Evolutionary conservation across 1,139 yeast species (phyloP).

Genomic region (Pichia sp.): DNA sequence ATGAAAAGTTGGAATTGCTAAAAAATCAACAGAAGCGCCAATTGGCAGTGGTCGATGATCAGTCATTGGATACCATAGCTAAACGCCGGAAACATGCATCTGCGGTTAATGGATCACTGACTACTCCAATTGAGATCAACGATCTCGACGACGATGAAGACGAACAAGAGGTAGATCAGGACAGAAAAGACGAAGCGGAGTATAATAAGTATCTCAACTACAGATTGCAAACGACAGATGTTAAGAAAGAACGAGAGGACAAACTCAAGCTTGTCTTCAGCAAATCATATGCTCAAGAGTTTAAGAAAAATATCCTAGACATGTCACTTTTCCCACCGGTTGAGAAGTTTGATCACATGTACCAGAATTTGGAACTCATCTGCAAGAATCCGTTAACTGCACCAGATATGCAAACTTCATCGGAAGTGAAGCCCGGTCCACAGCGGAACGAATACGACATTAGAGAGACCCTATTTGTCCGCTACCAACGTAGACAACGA

Average conservation of each 20-base stretch:
- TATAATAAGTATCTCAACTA: neutral
- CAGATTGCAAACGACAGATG: neutral
- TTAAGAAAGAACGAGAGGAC: neutral
- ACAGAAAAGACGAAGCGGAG: neutral
- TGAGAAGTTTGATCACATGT: conserved; percentile 22
- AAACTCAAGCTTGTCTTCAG: conserved; percentile 14
- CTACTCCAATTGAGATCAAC: conserved; percentile 13
- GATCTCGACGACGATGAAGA: conserved; percentile 12
- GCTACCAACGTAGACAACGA: conserved; percentile 19
- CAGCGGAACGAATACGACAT: conserved; percentile 21
- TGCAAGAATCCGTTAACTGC: conserved; percentile 15
- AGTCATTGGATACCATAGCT: neutral
- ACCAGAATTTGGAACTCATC: conserved; percentile 23
- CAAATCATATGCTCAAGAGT: conserved; percentile 14
- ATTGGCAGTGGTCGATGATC: neutral
- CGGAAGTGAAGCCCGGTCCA: too few relatives aligned
- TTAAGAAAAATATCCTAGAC: conserved; percentile 17
- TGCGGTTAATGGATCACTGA: conserved; percentile 2
- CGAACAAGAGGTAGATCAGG: conserved; percentile 6
- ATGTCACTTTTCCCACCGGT: conserved; percentile 18
- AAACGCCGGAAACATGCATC: conserved; percentile 2
- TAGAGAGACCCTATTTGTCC: conserved; percentile 21
- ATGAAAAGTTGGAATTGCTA: neutral
- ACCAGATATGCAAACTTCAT: conserved; percentile 5
- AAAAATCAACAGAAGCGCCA: neutral